These are phyloP conservation scores for Chaetomium tenue DNA, from an alignment of 495 filamentous ascomycete species.

Conservation along the genomic window DNA sequence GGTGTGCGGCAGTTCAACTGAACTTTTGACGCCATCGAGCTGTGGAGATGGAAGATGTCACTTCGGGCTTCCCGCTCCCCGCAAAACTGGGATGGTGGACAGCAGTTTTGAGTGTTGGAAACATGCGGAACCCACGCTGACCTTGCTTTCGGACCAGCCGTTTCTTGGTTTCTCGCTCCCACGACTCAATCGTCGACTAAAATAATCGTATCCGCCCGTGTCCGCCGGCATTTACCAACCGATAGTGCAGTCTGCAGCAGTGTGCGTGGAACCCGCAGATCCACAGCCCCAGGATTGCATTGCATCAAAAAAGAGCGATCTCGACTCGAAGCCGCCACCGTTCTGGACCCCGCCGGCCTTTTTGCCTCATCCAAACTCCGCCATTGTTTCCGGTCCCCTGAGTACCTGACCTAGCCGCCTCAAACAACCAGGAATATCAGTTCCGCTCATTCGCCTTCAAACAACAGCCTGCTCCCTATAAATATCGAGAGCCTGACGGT, in stretches of 20 bases:
- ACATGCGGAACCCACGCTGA: constrained; percentile 10
- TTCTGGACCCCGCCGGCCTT: constrained; percentile 23
- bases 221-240: constrained; percentile 8
- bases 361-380: constrained; percentile 34
- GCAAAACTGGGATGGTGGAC: neutral
- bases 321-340: constrained; percentile 36
- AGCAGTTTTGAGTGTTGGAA: neutral
- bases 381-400: constrained; percentile 7
- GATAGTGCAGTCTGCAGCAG: neutral
- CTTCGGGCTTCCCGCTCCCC: constrained; percentile 1
- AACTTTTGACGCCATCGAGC: neutral
- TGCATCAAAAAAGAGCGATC: constrained; percentile 28
- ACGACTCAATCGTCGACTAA: neutral
- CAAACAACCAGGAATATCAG: constrained; percentile 7
- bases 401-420: constrained; percentile 11
- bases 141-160: neutral
- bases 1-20: too few relatives aligned
- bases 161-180: constrained; percentile 1
- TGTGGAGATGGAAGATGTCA: neutral
- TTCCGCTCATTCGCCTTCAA: neutral
- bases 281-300: constrained; percentile 14
- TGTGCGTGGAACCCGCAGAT: constrained; percentile 21
- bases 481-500: constrained; percentile 33
- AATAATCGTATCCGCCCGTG: constrained; percentile 10
- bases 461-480: constrained; percentile 18